phyloP scores from a whole-genome alignment of 208 protist genomes.

The Acanthamoeba lenticulata region DNA sequence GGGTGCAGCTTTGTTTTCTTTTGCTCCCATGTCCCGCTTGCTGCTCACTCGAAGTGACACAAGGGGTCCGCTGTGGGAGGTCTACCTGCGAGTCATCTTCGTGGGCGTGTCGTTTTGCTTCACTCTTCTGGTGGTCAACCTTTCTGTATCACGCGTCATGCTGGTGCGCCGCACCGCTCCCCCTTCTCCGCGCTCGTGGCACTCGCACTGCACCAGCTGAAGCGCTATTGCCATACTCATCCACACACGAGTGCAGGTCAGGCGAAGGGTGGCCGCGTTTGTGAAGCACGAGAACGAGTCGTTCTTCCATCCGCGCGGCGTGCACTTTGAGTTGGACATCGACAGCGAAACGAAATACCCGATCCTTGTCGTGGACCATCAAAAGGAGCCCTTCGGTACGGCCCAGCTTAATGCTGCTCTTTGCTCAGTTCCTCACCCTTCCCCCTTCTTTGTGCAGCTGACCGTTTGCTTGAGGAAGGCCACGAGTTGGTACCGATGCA shows the following conservation, averaged over 20 bases:
- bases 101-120: background rate
- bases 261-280: background rate
- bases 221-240: too few species aligned
- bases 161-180: background rate
- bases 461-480: background rate
- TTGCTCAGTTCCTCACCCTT: background rate
- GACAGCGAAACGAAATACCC: background rate
- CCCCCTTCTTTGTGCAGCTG: background rate
- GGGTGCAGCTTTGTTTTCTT: background rate
- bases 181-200: too few species aligned
- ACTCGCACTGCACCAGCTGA: too few species aligned
- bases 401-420: background rate
- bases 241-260: background rate
- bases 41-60: background rate
- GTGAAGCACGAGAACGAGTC: constrained; percentile 8
- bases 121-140: background rate
- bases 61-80: background rate
- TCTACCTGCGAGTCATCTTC: background rate
- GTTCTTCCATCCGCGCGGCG: background rate
- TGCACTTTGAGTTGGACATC: background rate
- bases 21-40: background rate
- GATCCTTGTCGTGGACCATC: background rate
- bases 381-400: background rate
- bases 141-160: background rate
- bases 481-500: background rate